These are phyloP conservation scores for Penicillium cosmopolitanum DNA, from an alignment of 495 filamentous ascomycete genomes.

Conservation along the genomic window DNA sequence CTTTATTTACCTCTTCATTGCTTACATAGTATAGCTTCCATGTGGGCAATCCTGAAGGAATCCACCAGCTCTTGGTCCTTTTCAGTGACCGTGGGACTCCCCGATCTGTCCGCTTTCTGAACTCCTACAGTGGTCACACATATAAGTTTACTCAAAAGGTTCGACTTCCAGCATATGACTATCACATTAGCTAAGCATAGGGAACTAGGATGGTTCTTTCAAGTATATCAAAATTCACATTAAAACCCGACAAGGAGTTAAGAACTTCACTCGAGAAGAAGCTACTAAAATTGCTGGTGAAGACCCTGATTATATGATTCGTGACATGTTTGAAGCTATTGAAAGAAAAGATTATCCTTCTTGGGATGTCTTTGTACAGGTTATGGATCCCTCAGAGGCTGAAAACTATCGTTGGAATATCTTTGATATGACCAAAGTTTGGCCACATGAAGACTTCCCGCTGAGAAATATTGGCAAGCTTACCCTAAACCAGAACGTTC, in stretches of 20 bases:
- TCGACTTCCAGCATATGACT: background rate
- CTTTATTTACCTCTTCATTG: constrained; percentile 8
- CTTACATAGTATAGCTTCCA: constrained; percentile 51
- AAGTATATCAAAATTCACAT: constrained; percentile 30
- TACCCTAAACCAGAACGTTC: constrained; percentile 39
- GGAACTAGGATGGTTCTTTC: constrained; percentile 23
- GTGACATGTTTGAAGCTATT: constrained; percentile 41
- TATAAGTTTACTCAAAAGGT: constrained; percentile 68
- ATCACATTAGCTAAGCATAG: constrained; percentile 1
- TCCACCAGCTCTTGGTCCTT: constrained; percentile 65
- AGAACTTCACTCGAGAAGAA: constrained; percentile 61
- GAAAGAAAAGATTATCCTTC: constrained; percentile 40
- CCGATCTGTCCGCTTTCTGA: constrained; percentile 60
- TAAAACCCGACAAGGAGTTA: constrained; percentile 65
- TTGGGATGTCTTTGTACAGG: constrained; percentile 52
- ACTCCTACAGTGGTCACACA: constrained; percentile 68
- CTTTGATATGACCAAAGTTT: constrained; percentile 48
- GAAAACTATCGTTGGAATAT: constrained; percentile 41
- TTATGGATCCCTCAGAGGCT: constrained; percentile 46
- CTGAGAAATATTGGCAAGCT: constrained; percentile 40
- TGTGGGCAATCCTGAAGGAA: constrained; percentile 62
- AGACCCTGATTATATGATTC: constrained; percentile 41
- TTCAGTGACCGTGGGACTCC: constrained; percentile 71
- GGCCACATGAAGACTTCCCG: constrained; percentile 43
- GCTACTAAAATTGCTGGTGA: constrained; percentile 58